Percentiles rank a stretch among this genome's conserved stretches.
Conservation (phyloP, 2,329 filamentous ascomycete species). For the Keithomyces neogunnii region DNA sequence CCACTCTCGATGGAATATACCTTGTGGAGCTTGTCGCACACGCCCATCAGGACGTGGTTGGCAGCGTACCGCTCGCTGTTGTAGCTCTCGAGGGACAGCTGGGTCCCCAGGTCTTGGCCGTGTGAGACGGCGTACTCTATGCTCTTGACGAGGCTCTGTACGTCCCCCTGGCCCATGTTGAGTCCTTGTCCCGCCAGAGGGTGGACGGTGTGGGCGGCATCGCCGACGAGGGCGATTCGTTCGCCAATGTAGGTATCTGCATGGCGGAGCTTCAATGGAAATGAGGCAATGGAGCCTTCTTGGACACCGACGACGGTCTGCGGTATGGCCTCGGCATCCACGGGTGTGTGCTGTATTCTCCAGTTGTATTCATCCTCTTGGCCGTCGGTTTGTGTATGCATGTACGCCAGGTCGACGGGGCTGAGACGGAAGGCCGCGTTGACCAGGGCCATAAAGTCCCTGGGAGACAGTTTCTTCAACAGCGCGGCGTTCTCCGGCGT, state of each 20-base stretch:
- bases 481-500: constrained; percentile 70
- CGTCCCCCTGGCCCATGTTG: constrained; percentile 87
- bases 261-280: constrained; percentile 84
- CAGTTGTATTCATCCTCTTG: constrained; percentile 75
- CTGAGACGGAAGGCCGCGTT: constrained; percentile 87
- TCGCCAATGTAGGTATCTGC: constrained; percentile 90
- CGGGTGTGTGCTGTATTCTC: constrained; percentile 64
- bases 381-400: constrained; percentile 55
- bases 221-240: constrained; percentile 84
- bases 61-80: constrained; percentile 70
- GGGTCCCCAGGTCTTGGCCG: constrained; percentile 78
- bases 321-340: constrained; percentile 49
- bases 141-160: constrained; percentile 65
- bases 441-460: constrained; percentile 77
- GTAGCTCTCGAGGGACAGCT: constrained; percentile 74
- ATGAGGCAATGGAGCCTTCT: constrained; percentile 72
- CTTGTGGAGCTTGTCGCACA: constrained; percentile 86
- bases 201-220: constrained; percentile 92
- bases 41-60: constrained; percentile 72
- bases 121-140: constrained; percentile 71
- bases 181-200: constrained; percentile 90
- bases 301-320: constrained; percentile 64
- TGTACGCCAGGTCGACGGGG: constrained; percentile 71
- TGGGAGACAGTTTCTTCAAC: constrained; percentile 64
- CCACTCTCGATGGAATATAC: constrained; percentile 75